Percentiles rank a stretch among this genome's conserved stretches.
These are phyloP conservation scores for Ceratocystiopsis brevicomis DNA, from an alignment of 2,329 filamentous ascomycete species.

Conservation along the genomic window DNA sequence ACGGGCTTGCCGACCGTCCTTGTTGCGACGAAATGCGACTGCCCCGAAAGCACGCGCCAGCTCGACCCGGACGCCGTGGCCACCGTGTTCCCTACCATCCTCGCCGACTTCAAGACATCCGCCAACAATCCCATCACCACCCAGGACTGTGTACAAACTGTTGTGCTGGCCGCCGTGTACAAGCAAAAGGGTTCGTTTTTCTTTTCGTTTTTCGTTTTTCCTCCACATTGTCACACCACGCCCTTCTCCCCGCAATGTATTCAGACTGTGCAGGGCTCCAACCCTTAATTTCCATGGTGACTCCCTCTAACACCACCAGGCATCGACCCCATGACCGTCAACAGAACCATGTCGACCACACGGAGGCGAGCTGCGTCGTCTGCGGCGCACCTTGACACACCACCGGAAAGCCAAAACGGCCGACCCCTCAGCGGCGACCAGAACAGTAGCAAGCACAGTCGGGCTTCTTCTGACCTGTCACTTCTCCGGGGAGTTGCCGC, in stretches of 20 bases:
- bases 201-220: background rate
- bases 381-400: slow-evolving; percentile 40
- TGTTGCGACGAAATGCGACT: slow-evolving; percentile 81
- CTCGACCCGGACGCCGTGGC: slow-evolving; percentile 49
- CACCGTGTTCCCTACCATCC: slow-evolving; percentile 45
- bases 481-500: slow-evolving; percentile 32
- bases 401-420: slow-evolving; percentile 28
- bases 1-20: slow-evolving; percentile 59
- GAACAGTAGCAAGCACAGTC: slow-evolving; percentile 25
- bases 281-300: background rate
- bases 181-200: slow-evolving; percentile 43
- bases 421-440: slow-evolving; percentile 31
- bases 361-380: slow-evolving; percentile 43
- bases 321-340: no score
- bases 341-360: background rate
- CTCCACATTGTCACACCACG: background rate
- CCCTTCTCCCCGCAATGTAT: background rate
- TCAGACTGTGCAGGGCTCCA: background rate
- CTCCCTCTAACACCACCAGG: background rate
- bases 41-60: slow-evolving; percentile 47
- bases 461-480: slow-evolving; percentile 53
- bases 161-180: slow-evolving; percentile 52
- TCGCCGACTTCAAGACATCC: slow-evolving; percentile 58
- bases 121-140: slow-evolving; percentile 50
- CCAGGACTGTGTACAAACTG: slow-evolving; percentile 55